A percentile compares a stretch with the other conserved stretches of the same genome.
Evolutionary conservation across 495 filamentous ascomycete genomes (phyloP).

Genomic region (Lasiosphaeria miniovina): DNA sequence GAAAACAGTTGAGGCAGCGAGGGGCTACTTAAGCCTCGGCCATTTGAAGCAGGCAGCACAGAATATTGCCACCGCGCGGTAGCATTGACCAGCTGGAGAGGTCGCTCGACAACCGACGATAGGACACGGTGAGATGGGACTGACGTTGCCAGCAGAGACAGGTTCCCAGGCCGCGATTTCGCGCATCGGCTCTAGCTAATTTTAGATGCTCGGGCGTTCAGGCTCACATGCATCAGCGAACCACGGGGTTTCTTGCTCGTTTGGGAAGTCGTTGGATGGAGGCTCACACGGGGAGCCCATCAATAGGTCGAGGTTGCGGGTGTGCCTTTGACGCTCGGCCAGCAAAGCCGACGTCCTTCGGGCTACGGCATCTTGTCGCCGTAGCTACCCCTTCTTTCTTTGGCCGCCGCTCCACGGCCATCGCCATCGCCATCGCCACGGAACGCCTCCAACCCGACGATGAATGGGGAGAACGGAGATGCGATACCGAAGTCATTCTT

Average conservation of each 20-base stretch:
- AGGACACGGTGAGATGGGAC: not conserved
- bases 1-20: not conserved
- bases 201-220: constrained; percentile 3
- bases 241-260: not conserved
- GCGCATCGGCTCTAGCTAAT: not conserved
- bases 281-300: not conserved
- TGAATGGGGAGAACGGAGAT: no score
- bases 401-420: not conserved
- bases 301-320: not conserved
- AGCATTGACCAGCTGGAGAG: not conserved
- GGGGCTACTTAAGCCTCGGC: not conserved
- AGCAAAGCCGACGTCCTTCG: not conserved
- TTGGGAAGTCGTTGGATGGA: not conserved
- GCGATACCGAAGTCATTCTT: no score
- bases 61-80: not conserved
- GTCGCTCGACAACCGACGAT: not conserved
- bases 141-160: not conserved
- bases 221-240: constrained; percentile 15
- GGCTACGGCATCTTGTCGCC: not conserved
- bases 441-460: no score
- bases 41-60: not conserved
- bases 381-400: not conserved
- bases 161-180: not conserved
- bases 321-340: not conserved
- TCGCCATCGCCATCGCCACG: no score